Evolutionary conservation across 192 early-diverging fungal species (phyloP), one percentile per base, ranked within the genome.

Genomic region (Backusella parvicylindrica): DNA sequence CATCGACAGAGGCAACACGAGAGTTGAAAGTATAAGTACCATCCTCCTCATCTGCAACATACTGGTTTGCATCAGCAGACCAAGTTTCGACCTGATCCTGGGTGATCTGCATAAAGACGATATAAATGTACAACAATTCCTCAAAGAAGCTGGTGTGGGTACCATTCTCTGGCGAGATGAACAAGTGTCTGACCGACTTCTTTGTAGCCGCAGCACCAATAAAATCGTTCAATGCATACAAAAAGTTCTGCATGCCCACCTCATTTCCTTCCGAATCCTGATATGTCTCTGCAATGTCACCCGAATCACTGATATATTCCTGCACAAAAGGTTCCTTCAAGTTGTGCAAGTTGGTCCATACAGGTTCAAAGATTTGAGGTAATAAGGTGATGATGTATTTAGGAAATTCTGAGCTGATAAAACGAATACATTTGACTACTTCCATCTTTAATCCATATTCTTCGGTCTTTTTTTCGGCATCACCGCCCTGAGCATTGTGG

Each of bases 11-110:
- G 33, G 94, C 91, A 18, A 96, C 89, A 60, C 96, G 88, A 60
- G 96, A 92, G 71, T 91, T 98, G 77, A 92, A 97, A n/a, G 83
- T 91, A 43, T 90, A 89, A 1, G 90, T 91, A 68, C 95, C 95
- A 63, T 97, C 95, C 63, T 97, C 95, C 65, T 95, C 94, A 70
- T 98, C 96, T 23, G 93, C 93, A 35, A 98, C 91, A 76, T 91
- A 97, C 77, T 96, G 89, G 72, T 96, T 94, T 64, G 94, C 88
- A 76, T 98, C 95, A 36, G 86, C 81, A 6, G 84, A 81, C 96
- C 96, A 98, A 53, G 87, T 88, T n/a, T 93, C 92, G 2, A 83
- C 86, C 78, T 93, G 85, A 40, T 93, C 93, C 35, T 88, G 83
- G 2, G 94, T 95, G 76, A 98, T 95, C 73, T 95, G 94, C 82